Percentiles rank a stretch among this genome's conserved stretches.
Evolutionary conservation across 106 monocot genomes (phyloP).

Genomic region (Triglochin maritima): DNA sequence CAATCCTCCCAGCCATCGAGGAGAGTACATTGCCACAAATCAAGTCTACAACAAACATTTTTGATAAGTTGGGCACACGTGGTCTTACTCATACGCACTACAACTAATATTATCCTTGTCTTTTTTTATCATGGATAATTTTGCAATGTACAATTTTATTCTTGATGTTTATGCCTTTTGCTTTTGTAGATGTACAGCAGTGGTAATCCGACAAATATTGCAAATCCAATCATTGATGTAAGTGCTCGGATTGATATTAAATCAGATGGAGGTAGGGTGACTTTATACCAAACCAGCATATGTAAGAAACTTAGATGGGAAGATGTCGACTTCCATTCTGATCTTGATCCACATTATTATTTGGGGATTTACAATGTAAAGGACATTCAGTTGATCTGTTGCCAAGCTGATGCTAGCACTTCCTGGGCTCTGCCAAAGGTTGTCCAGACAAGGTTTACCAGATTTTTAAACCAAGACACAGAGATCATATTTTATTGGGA

Average conservation of each 20-base stretch:
- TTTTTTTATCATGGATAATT: background rate
- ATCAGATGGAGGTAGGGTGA: slow-evolving; percentile 55
- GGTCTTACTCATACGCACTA: too few relatives aligned
- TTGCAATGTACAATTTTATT: background rate
- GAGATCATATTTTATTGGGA: slow-evolving; percentile 63
- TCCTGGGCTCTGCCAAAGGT: slow-evolving; percentile 72
- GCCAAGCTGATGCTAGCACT: slow-evolving; percentile 83
- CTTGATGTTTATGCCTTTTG: background rate
- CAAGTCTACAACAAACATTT: too few relatives aligned
- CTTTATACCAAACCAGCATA: slow-evolving; percentile 58
- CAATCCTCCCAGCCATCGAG: too few relatives aligned
- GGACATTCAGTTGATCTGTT: slow-evolving; percentile 94
- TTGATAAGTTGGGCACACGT: too few relatives aligned
- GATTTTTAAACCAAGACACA: slow-evolving; percentile 41
- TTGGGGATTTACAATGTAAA: slow-evolving; percentile 68
- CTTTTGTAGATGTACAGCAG: slow-evolving; percentile 90
- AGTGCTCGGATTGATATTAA: slow-evolving; percentile 81
- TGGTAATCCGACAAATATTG: slow-evolving; percentile 97
- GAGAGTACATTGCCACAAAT: too few relatives aligned
- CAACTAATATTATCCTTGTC: background rate
- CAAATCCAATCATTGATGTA: slow-evolving; percentile 80
- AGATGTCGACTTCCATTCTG: slow-evolving; percentile 15
- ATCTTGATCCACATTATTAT: slow-evolving; percentile 39
- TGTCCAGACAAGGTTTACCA: slow-evolving; percentile 44
- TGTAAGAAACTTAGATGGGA: slow-evolving; percentile 60